phyloP scores from a whole-genome alignment of 2,329 filamentous ascomycete species.

The Lasiodiplodia sp. region DNA sequence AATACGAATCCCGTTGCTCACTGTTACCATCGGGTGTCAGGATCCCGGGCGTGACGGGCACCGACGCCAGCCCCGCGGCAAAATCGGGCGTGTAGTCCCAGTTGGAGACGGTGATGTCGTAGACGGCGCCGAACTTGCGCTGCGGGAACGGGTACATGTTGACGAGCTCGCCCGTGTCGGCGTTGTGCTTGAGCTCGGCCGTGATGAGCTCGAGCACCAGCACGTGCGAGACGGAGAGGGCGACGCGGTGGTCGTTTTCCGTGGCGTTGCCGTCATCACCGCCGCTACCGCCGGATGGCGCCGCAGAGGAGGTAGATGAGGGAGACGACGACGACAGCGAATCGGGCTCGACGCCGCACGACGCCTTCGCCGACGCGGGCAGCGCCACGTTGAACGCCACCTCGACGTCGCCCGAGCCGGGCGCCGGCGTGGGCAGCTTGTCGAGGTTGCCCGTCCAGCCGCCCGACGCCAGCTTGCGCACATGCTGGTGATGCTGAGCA shows the following conservation, averaged over 20 bases:
- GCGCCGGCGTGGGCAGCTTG: conserved; percentile 1
- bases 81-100: not conserved
- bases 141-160: conserved; percentile 23
- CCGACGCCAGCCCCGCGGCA: no score
- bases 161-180: conserved; percentile 16
- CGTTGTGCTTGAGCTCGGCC: conserved; percentile 21
- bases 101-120: conserved; percentile 1
- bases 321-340: not conserved
- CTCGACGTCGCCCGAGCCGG: not conserved
- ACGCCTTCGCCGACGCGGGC: conserved; percentile 3
- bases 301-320: not conserved
- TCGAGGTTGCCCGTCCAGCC: conserved; percentile 10
- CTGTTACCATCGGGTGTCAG: no score
- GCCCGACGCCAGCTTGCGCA: conserved; percentile 9
- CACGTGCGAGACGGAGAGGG: conserved; percentile 9
- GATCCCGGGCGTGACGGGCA: no score
- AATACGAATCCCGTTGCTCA: not conserved
- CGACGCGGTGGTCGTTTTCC: not conserved
- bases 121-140: conserved; percentile 24
- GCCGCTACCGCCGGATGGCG: not conserved
- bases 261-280: no score
- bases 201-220: conserved; percentile 19
- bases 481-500: not conserved
- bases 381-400: not conserved
- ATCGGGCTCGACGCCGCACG: conserved; percentile 12